Evolutionary conservation across 164 flowering plant species (phyloP), one percentile per base, ranked within the genome.

Genomic region (Taxillus chinensis): DNA sequence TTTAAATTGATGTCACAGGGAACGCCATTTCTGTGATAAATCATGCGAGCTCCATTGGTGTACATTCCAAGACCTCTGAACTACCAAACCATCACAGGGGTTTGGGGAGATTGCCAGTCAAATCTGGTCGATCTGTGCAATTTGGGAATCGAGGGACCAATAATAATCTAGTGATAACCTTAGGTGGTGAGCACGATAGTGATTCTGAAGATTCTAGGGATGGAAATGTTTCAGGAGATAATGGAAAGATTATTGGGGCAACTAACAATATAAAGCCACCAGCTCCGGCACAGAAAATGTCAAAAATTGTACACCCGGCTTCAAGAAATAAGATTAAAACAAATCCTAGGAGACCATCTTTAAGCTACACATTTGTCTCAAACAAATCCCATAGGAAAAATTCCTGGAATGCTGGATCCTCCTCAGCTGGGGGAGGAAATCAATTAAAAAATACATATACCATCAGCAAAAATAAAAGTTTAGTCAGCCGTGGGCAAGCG

Each of bases 131-230:
- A 45, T 53, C 76, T 62, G 70, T 71, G 8, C 67, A 80, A 78
- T 42, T 41, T 70, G 57, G 41, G 8, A 65, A 71, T 61, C 41
- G 68, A 39, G 61, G 57, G 17, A 42, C 68, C 39, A 62, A 75
- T 50, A 64, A 55, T 63, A 80, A 82, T 60, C 81, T 92, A 56
- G 89, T 92, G 50, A 92, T 89, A 66, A 74, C 89, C 72, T 89
- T 96, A 48, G 96, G 86, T 70, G 81, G 75, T 77, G 95, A 85
- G 27, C 83, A 85, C 75, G 86, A 70, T 63, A 86, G 89, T 71
- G 95, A 81, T 49, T 74, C 76, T 67, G 87, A 82, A 62, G 83
- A 75, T 59, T 5, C 48, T 68, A 66, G 54, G 46, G 46, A 41
- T 45, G 73, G 63, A 45, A 76, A 63, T 43, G 46, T 67, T 60